Base-by-base conservation (phyloP, 495 filamentous ascomycete genomes). In the Xylaria longipes region DNA sequence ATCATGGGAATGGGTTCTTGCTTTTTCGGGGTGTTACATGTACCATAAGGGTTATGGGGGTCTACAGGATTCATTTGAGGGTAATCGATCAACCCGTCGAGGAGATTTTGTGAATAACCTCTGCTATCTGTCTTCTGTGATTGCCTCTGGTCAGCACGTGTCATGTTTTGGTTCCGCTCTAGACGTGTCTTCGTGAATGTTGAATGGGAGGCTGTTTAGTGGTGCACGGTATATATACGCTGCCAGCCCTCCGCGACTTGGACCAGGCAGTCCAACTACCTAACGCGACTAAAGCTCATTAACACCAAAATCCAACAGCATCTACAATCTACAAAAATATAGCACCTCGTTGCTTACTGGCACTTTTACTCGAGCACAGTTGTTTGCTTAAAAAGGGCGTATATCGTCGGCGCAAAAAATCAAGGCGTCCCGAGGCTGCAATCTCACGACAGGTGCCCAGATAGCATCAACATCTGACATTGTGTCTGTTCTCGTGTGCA, bases 11-110 rank as follows among this genome's bases (percentile, higher is more conserved):
- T 76, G 48, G 77, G 75, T 41, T 74, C 63, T 79, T 78, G 45
- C 20, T 73, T 73, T 80, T 81, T 78, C 72, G 69, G 74, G 75
- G 79, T 80, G 78, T 81, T 81, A 72, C 76, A 65, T 81, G 79
- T 81, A 81, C 72, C 77, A 81, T 80, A 77, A 64, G 79, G 76
- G 74, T 70, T 67, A 64, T 48, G 72, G 77, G 73, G 69, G 69
- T 69, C 56, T 63, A 62, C 63, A 62, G 70, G 73, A 64, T 75
- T 77, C 67, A 70, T 67, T 70, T 71, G 61, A 69, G 73, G 54
- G 72, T 77, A 75, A 79, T 79, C 75, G 65, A 79, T 77, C 71
- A 50, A 50, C 57, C 63, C 52, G 61, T 64, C 68, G n/a, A 58
- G 65, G 68, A 76, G 71, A 61, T 73, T 72, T 74, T 77, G 54